Percentiles rank a stretch among this genome's conserved stretches.
Evolutionary conservation across 2,329 filamentous ascomycete genomes (phyloP).

Genomic region (Colletotrichum sp.): DNA sequence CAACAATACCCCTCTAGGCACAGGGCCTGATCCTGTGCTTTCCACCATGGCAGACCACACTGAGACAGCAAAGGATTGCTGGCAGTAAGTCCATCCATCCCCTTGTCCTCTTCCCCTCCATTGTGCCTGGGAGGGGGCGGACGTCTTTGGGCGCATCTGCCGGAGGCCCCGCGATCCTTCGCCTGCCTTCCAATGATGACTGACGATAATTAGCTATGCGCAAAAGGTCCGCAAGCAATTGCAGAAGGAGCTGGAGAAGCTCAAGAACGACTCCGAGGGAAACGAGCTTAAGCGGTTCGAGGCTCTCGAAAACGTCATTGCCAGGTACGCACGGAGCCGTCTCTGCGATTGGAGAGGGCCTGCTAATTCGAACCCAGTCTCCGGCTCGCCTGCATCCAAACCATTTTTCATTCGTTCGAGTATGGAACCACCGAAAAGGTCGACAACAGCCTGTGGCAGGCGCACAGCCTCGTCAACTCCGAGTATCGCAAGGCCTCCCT

Average conservation of each 20-base stretch:
- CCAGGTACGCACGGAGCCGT: constrained; percentile 38
- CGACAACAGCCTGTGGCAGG: constrained; percentile 78
- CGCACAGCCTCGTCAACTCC: constrained; percentile 78
- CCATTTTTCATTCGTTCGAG: constrained; percentile 75
- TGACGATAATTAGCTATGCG: constrained; percentile 38
- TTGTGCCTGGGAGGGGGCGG: not conserved
- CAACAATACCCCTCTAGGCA: not conserved
- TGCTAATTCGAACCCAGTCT: constrained; percentile 52
- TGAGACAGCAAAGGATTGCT: constrained; percentile 38
- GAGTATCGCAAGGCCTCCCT: constrained; percentile 76
- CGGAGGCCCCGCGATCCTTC: not conserved
- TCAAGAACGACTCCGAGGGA: constrained; percentile 39
- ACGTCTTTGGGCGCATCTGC: not conserved
- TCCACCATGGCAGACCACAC: constrained; percentile 11
- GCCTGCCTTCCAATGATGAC: constrained; percentile 12
- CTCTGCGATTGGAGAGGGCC: not conserved
- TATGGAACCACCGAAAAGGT: constrained; percentile 67
- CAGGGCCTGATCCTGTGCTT: not conserved
- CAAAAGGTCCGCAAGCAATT: constrained; percentile 48
- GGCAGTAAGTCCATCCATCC: constrained; percentile 40
- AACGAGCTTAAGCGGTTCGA: constrained; percentile 49
- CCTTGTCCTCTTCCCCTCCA: not conserved
- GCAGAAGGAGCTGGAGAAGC: constrained; percentile 46
- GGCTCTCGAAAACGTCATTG: constrained; percentile 46
- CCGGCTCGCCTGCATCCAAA: constrained; percentile 73